Evolutionary conservation across 2,329 filamentous ascomycete species (phyloP), one percentile per base, ranked within the genome.

Genomic region (Talaromyces amestolkiae): DNA sequence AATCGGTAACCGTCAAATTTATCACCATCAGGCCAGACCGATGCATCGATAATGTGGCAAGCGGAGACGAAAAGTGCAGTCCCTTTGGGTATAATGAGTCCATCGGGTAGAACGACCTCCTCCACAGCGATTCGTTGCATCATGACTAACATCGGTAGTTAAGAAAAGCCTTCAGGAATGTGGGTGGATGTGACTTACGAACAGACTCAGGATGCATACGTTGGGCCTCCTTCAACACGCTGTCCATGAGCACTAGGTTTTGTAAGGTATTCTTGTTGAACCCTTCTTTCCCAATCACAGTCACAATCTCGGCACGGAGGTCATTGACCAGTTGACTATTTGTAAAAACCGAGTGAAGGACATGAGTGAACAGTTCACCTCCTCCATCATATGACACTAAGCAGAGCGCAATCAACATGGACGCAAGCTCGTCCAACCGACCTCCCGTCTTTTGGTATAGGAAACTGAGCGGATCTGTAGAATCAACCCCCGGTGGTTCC

Each of bases 1-100:
- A 81, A 86, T 7, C 84, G 77, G 69, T 84, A 82, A 0, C 84
- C 79, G 63, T 85, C 79, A 65, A 83, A 87, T 2, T 63, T 68
- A 15, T 77, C 68, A 0, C 83, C 76, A 17, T 81, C 76, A 15
- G 79, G 78, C 37, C 79, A 77, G 13, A 82, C 69, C 79, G 41
- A 84, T 73, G 56, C 79, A 78, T 31, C 54, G 10, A 61, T 27
- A 24, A 39, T 53, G 15, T 43, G 59, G 19, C 15, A 37, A 19
- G 58, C 47, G 8, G 64, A 58, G 17, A 66, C 59, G 22, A 39
- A 27, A 49, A 86, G 68, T 5, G 76, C 74, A 17, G 78, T 74
- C 9, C 82, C 83, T 31, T 76, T 75, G 0, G 83, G 82, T 27
- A 79, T 77, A 45, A 79, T 76, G 69, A 82, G 78, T 15, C 83